phyloP scores from a whole-genome alignment of 2,329 filamentous ascomycete genomes.

The Tetracladium maxilliforme region DNA sequence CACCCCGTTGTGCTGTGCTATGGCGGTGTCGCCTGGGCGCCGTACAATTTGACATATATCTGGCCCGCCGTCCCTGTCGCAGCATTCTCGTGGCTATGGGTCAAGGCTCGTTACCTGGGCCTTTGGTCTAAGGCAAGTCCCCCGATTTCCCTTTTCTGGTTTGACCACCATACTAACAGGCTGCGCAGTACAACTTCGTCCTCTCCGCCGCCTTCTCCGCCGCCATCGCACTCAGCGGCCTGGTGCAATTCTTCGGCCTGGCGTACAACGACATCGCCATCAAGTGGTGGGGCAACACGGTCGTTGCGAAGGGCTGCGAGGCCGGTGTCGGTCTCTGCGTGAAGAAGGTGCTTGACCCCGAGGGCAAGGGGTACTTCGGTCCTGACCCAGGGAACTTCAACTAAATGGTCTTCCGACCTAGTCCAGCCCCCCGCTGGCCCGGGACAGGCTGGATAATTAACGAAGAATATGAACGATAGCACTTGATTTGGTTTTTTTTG shows the following conservation, averaged over 20 bases:
- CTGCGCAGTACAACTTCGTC: conserved; percentile 32
- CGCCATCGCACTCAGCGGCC: conserved; percentile 31
- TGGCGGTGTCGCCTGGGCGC: conserved; percentile 28
- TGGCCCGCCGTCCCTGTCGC: conserved; percentile 31
- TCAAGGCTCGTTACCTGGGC: conserved; percentile 25
- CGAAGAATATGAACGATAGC: too few species aligned
- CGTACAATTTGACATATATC: conserved; percentile 33
- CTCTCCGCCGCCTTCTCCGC: conserved; percentile 33
- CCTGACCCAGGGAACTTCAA: too few species aligned
- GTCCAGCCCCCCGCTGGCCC: too few species aligned
- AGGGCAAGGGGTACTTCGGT: too few species aligned
- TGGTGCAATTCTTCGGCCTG: conserved; percentile 38
- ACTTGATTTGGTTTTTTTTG: too few species aligned
- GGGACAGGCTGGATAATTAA: too few species aligned
- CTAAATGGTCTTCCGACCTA: too few species aligned
- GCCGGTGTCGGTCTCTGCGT: too few species aligned
- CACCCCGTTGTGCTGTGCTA: conserved; percentile 32
- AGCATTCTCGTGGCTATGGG: conserved; percentile 30
- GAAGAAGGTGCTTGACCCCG: too few species aligned
- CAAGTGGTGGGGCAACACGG: conserved; percentile 17
- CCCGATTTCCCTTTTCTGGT: not conserved
- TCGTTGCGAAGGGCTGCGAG: conserved; percentile 23
- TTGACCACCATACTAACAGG: not conserved
- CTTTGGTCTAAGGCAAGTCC: conserved; percentile 32
- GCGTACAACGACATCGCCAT: conserved; percentile 26